Conservation (phyloP, 2,329 filamentous ascomycete species). For the Stachybotrys echinatus region DNA sequence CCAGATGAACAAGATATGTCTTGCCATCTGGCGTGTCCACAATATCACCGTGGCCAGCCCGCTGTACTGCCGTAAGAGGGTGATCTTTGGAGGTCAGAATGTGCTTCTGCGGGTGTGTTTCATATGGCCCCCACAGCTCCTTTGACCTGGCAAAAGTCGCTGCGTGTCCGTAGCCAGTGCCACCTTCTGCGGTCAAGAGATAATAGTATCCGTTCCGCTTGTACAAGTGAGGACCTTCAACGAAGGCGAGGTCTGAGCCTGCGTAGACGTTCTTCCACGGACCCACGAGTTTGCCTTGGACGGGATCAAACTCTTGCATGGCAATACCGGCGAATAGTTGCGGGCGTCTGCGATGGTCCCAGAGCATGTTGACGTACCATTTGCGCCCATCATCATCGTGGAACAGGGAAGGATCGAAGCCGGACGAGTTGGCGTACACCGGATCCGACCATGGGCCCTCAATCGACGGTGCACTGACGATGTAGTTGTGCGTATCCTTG, state of each 20-base stretch:
- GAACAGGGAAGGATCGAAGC: constrained; percentile 58
- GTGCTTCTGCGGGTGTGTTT: constrained; percentile 51
- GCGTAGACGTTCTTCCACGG: constrained; percentile 49
- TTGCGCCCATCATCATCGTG: constrained; percentile 51
- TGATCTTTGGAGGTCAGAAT: constrained; percentile 49
- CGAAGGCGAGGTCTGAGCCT: constrained; percentile 48
- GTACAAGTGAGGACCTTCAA: constrained; percentile 56
- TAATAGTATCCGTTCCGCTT: constrained; percentile 56
- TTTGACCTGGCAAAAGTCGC: constrained; percentile 51
- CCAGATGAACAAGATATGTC: constrained; percentile 49
- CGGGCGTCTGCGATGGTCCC: constrained; percentile 42
- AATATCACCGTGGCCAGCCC: constrained; percentile 48
- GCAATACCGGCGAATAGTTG: constrained; percentile 45
- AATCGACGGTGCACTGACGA: constrained; percentile 47
- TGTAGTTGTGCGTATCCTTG: constrained; percentile 61
- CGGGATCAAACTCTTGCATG: constrained; percentile 51
- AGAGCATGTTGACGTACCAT: constrained; percentile 47
- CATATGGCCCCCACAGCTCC: constrained; percentile 56
- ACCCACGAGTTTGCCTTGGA: constrained; percentile 44
- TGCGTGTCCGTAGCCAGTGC: constrained; percentile 56
- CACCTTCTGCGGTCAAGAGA: constrained; percentile 54
- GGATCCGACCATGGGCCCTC: constrained; percentile 60
- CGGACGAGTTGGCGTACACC: constrained; percentile 53
- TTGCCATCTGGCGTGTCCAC: constrained; percentile 48
- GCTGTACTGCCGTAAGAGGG: constrained; percentile 43